These are phyloP conservation scores for Cubamyces lactineus DNA, from an alignment of 768 basidiomycete genomes.

Conservation along the genomic window DNA sequence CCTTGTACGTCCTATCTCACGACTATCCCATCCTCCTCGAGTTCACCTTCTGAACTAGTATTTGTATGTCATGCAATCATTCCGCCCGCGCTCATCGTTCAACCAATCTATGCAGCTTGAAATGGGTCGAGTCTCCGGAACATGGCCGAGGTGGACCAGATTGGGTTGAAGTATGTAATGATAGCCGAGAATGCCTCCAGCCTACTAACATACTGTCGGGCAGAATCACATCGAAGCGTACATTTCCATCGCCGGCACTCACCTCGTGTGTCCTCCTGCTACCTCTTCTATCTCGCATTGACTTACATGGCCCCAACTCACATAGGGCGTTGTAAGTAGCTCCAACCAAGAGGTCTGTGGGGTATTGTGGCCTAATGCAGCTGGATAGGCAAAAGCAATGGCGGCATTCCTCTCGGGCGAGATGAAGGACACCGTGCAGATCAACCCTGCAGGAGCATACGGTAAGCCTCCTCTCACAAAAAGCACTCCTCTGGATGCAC, in stretches of 20 bases:
- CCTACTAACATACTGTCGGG: background rate
- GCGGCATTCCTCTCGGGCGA: constrained; percentile 93
- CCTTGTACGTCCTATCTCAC: constrained; percentile 40
- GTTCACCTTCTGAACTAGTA: constrained; percentile 52
- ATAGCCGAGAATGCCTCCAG: background rate
- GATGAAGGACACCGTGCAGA: constrained; percentile 90
- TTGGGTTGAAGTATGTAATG: constrained; percentile 81
- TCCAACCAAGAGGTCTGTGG: background rate
- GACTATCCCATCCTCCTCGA: too few species aligned
- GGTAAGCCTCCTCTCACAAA: constrained; percentile 42
- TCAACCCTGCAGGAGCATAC: constrained; percentile 81
- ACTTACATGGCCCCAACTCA: background rate
- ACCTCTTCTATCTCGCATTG: background rate
- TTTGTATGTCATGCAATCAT: constrained; percentile 60
- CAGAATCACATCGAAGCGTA: constrained; percentile 86
- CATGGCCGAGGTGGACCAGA: constrained; percentile 80
- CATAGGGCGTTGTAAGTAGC: constrained; percentile 70
- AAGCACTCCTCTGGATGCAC: too few species aligned
- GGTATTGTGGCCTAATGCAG: background rate
- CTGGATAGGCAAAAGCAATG: constrained; percentile 86
- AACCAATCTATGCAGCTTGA: constrained; percentile 56
- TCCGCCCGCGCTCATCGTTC: background rate
- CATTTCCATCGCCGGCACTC: constrained; percentile 83
- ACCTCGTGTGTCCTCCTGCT: constrained; percentile 60
- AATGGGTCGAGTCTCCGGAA: constrained; percentile 92